Conservation (phyloP, 2,329 filamentous ascomycete genomes). For the Pezicula neosporulosa region DNA sequence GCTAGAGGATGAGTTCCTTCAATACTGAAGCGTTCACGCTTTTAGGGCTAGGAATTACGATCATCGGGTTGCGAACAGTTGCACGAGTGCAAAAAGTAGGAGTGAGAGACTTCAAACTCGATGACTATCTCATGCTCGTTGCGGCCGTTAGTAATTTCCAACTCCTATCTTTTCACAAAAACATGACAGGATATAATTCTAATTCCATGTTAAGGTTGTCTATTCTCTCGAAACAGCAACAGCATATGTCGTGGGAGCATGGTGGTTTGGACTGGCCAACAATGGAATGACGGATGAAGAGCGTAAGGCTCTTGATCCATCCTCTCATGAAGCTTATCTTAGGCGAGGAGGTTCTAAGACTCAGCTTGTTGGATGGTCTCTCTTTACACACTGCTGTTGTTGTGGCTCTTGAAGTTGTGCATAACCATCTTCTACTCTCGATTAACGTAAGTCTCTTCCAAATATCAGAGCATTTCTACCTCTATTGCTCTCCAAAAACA, state of each 20-base stretch:
- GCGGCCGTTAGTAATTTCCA: conserved; percentile 39
- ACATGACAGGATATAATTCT: not conserved
- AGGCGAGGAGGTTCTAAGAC: conserved; percentile 52
- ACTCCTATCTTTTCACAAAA: not conserved
- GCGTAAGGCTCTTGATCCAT: conserved; percentile 38
- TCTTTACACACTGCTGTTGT: conserved; percentile 47
- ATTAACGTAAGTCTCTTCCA: conserved; percentile 37
- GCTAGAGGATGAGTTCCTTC: conserved; percentile 22
- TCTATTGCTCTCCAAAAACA: not conserved
- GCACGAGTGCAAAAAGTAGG: conserved; percentile 45
- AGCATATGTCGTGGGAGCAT: conserved; percentile 45
- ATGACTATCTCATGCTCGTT: conserved; percentile 56
- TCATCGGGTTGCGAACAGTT: conserved; percentile 21
- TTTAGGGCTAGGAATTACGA: not conserved
- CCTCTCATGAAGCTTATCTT: conserved; percentile 40
- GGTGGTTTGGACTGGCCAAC: conserved; percentile 49
- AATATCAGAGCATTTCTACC: not conserved
- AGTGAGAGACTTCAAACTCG: conserved; percentile 44
- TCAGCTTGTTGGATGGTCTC: conserved; percentile 49
- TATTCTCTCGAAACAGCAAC: conserved; percentile 47
- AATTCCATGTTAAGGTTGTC: conserved; percentile 34
- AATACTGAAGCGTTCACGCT: conserved; percentile 46
- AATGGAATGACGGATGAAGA: conserved; percentile 51
- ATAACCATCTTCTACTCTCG: conserved; percentile 54
- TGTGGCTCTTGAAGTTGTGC: conserved; percentile 52